Conservation (phyloP, 345 rosid species). For the Murraya paniculata region DNA sequence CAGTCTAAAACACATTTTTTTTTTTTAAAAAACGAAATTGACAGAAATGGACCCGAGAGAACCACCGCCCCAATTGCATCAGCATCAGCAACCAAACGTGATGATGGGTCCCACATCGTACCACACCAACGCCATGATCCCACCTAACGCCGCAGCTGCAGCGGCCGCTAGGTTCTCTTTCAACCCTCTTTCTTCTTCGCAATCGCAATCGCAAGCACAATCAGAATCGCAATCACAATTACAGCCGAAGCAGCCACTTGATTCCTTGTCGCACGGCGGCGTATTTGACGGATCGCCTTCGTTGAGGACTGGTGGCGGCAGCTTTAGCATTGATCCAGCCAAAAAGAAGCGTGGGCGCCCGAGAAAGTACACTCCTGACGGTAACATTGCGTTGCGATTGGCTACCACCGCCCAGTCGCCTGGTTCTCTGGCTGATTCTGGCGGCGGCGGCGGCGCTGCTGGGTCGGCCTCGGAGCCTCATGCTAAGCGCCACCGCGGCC, state of each 20-base stretch:
- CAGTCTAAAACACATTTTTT: background rate
- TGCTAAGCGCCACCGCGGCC: slow-evolving; percentile 66
- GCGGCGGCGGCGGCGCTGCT: slow-evolving; percentile 34
- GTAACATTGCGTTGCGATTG: slow-evolving; percentile 75
- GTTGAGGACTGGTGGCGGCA: slow-evolving; percentile 29
- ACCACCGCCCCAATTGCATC: slow-evolving; percentile 1
- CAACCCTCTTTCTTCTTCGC: background rate
- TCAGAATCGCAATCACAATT: slow-evolving; percentile 1
- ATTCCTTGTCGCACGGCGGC: background rate
- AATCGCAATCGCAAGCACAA: background rate
- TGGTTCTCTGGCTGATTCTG: slow-evolving; percentile 43
- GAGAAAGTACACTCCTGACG: slow-evolving; percentile 82
- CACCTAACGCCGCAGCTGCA: background rate
- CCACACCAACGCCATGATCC: slow-evolving; percentile 25
- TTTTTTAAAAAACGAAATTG: background rate
- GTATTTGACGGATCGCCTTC: slow-evolving; percentile 68
- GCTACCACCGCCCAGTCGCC: slow-evolving; percentile 57
- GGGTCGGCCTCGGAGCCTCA: slow-evolving; percentile 50
- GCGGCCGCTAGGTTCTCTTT: slow-evolving; percentile 9
- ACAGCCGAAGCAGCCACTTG: slow-evolving; percentile 1
- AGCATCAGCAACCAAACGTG: slow-evolving; percentile 14
- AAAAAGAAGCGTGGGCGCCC: slow-evolving; percentile 95
- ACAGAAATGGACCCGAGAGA: slow-evolving; percentile 54
- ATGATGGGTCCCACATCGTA: slow-evolving; percentile 18
- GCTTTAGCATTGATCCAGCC: slow-evolving; percentile 49